These are phyloP conservation scores for Ustilago cynodontis DNA, from an alignment of 1,284 basidiomycete species.

Conservation along the genomic window DNA sequence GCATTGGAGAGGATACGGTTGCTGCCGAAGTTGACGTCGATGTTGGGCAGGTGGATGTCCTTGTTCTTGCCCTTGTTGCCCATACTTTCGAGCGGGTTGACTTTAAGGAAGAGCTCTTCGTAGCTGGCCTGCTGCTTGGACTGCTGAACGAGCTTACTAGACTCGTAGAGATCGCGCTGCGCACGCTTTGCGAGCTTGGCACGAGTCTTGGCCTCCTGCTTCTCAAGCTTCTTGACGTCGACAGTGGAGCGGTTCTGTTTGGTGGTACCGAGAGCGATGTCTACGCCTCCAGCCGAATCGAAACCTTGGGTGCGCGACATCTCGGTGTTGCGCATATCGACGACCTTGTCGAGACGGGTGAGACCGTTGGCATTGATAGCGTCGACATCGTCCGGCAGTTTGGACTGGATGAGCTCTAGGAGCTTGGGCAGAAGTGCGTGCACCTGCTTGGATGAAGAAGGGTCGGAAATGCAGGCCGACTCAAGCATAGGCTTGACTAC, in stretches of 20 bases:
- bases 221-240: conserved; percentile 97
- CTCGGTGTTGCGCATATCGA: conserved; percentile 88
- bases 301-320: conserved; percentile 67
- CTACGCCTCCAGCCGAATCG: conserved; percentile 67
- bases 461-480: conserved; percentile 62
- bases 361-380: conserved; percentile 71
- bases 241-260: conserved; percentile 96
- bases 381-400: conserved; percentile 46
- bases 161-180: conserved; percentile 86
- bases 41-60: conserved; percentile 93
- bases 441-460: conserved; percentile 49
- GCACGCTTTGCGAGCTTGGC: conserved; percentile 97
- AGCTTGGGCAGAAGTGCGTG: conserved; percentile 55
- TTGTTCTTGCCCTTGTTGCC: conserved; percentile 77
- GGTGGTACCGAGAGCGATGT: conserved; percentile 91
- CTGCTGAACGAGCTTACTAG: conserved; percentile 92
- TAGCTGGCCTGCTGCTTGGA: conserved; percentile 92
- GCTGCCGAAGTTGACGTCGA: conserved; percentile 80
- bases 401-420: conserved; percentile 57
- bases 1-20: conserved; percentile 87
- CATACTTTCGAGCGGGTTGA: conserved; percentile 92
- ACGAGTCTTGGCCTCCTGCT: conserved; percentile 97
- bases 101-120: conserved; percentile 99
- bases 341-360: conserved; percentile 82
- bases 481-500: conserved; percentile 67